A percentile compares a stretch with the other conserved stretches of the same genome.
These are phyloP conservation scores for Amanita pallidorosea DNA, from an alignment of 768 basidiomycete genomes.

Conservation along the genomic window DNA sequence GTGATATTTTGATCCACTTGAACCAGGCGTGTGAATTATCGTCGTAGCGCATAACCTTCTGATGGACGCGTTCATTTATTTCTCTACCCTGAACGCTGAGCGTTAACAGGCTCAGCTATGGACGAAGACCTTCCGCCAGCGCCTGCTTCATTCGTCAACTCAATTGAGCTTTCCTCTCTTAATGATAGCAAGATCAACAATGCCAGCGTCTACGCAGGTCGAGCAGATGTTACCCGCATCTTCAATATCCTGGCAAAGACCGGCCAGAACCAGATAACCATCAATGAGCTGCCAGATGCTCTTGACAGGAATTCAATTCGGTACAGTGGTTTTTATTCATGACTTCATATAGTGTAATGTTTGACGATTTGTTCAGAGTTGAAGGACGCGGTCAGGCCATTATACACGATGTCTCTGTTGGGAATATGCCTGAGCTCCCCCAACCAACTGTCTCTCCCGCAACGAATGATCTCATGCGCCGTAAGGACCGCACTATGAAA, in stretches of 20 bases:
- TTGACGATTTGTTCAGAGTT: constrained; percentile 18
- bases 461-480: constrained; percentile 15
- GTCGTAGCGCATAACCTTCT: no score
- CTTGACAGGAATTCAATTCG: no score
- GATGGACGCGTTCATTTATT: no score
- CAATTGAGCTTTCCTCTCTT: constrained; percentile 13
- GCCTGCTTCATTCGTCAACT: constrained; percentile 1
- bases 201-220: constrained; percentile 23
- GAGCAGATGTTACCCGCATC: constrained; percentile 26
- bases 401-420: constrained; percentile 33
- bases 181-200: constrained; percentile 20
- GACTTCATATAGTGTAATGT: not conserved
- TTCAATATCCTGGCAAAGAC: constrained; percentile 10
- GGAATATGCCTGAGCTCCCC: constrained; percentile 10
- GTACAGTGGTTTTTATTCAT: not conserved
- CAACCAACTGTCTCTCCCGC: constrained; percentile 15
- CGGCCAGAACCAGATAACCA: no score
- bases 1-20: no score
- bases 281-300: no score
- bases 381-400: constrained; percentile 34
- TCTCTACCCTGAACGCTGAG: not conserved
- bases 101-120: no score
- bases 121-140: not conserved
- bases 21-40: no score
- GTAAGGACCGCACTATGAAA: constrained; percentile 16